Base-by-base conservation (phyloP, 2,329 filamentous ascomycete species). In the Alternaria viburni region DNA sequence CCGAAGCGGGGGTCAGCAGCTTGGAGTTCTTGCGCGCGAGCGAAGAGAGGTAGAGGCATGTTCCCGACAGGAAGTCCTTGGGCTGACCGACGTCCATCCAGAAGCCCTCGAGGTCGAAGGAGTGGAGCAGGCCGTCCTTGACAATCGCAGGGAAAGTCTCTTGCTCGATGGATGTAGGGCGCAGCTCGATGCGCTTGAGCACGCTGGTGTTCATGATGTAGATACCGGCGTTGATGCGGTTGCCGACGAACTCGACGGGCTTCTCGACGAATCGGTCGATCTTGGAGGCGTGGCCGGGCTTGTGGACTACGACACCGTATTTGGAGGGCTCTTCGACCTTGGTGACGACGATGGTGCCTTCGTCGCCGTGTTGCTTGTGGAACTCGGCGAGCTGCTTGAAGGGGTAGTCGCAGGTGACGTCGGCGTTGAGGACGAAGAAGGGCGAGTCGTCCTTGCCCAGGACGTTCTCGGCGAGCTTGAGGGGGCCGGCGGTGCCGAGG, bases 221-320 rank as follows among this genome's bases (percentile, higher is more conserved):
- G 83, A 98, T 93, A 83, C 96, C 96, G 72, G 95, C 96, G 77
- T 98, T 98, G 87, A 98, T 98, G 70, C 95, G 92, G 88, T 98
- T 98, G 76, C 95, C 95, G 62, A 98, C 95, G 79, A 97, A 98
- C 84, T 98, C 93, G 79, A 98, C 93, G 41, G 95, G 95, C 87
- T 99, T 99, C 89, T 99, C 95, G 73, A 99, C 96, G 85, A 99
- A 99, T 73, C 96, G 93, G 83, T 99, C 96, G 82, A 99, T 98
- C 79, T 92, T 90, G 50, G 93, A 93, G 58, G 92, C 84, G 83
- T 97, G 93, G 81, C 90, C 92, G 67, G 93, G 93, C 86, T 97
- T 96, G 89, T 98, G 95, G 28, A 99, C 96, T 60, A 99, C 90
- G 73, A 99, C 95, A 88, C 95, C 95, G 81, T 98, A 99, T 84